Conservation (phyloP, 371 early-diverging fungal species). For the Vairimorpha necatrix region DNA sequence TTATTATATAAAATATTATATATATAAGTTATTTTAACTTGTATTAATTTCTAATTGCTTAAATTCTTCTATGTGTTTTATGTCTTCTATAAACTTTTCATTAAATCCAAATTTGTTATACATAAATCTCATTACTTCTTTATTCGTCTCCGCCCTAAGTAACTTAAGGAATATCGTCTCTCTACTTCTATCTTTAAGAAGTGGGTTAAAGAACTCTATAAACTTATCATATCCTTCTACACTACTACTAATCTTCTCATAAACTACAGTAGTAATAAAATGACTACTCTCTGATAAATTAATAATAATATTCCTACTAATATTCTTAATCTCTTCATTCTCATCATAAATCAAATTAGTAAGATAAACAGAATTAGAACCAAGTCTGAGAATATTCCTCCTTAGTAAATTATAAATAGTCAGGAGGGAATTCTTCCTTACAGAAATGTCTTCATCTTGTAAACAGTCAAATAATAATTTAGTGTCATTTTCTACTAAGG, state of each 20-base stretch:
- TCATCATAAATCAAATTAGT: slow-evolving; percentile 26
- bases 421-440: slow-evolving; percentile 45
- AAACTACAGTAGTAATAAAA: slow-evolving; percentile 40
- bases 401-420: slow-evolving; percentile 36
- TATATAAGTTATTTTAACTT: not conserved
- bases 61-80: not conserved
- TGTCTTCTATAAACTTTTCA: slow-evolving; percentile 4
- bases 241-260: slow-evolving; percentile 31
- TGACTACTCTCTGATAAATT: slow-evolving; percentile 38
- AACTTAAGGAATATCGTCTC: slow-evolving; percentile 35
- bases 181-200: slow-evolving; percentile 28
- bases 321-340: slow-evolving; percentile 15
- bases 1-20: not conserved
- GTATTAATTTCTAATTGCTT: slow-evolving; percentile 3
- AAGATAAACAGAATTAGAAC: slow-evolving; percentile 22
- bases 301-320: slow-evolving; percentile 22
- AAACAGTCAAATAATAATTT: slow-evolving; percentile 35
- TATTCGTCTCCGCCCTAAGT: not conserved
- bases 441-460: slow-evolving; percentile 8
- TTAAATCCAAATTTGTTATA: slow-evolving; percentile 9
- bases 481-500: slow-evolving; percentile 20
- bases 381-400: slow-evolving; percentile 49
- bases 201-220: slow-evolving; percentile 20
- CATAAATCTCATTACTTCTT: slow-evolving; percentile 9
- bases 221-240: not conserved